Base-by-base conservation (phyloP, 73 alveolate genomes). In the Uronychia setigera region DNA sequence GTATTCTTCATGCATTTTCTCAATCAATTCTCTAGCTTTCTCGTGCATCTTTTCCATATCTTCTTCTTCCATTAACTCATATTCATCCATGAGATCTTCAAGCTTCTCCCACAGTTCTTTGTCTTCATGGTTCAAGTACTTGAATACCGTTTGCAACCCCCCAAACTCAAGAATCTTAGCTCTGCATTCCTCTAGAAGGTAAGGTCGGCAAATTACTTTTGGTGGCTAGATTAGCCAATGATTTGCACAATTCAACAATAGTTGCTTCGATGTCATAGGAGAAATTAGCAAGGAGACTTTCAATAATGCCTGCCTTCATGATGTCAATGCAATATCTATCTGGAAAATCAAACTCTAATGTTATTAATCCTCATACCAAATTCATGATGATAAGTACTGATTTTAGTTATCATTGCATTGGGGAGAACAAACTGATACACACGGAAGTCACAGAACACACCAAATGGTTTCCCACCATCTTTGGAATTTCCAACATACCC, bases 401-500 rank as follows among this genome's bases (percentile, higher is more conserved):
- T 29, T 27, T 67, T 9, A 0, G 74, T 29, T 26, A 85, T 85
- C 30, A 77, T 74, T 14, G 58, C 77, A 1, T 1, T 26, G 33
- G 76, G 35, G n/a, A 85, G 78, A 32, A 77, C 59, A 33, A 74
- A 85, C 0, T 85, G 91, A 58, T 77, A 85, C 27, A 85, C 59
- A 31, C 91, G 33, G 25, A 85, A 26, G 59, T 85, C 91, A 32
- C 91, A 74, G n/a, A 85, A 76, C 5, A 77, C 77, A 26, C 91
- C 91, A 32, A 85, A 85, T 0, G 91, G 91, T 32, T 77, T 79
- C 35, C 67, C 58, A 0, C 91, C 91, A 35, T 59, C 79, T 77
- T 77, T 85, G 1, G 86, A 32, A 33, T 85, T 85, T 31, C 91
- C 91, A 1, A 85, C 77, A 77, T n/a, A 85, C 32, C 91, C 91